These are phyloP conservation scores for Cladosporium austrohemisphaericum DNA, from an alignment of 2,329 filamentous ascomycete species.

Conservation along the genomic window DNA sequence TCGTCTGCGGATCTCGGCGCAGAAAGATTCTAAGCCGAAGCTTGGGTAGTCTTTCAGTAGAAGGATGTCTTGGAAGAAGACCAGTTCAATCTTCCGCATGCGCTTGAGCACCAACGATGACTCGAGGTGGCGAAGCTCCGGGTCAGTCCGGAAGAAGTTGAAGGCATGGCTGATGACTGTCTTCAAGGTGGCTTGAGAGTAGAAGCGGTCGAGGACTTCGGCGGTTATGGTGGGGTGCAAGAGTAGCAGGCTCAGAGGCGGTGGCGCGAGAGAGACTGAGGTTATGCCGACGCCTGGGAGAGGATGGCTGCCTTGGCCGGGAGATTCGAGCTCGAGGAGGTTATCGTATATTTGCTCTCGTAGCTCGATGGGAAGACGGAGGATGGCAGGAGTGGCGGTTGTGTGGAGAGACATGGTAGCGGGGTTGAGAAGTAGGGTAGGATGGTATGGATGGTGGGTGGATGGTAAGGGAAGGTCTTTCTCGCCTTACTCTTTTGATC, in stretches of 20 bases:
- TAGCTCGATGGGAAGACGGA: slow-evolving; percentile 38
- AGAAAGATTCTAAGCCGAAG: slow-evolving; percentile 30
- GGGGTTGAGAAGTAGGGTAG: too few relatives aligned
- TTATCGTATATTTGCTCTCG: slow-evolving; percentile 38
- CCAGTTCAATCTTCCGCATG: slow-evolving; percentile 32
- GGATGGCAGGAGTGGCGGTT: slow-evolving; percentile 17
- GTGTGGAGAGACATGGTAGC: not conserved
- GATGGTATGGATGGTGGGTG: too few relatives aligned
- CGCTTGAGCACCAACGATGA: slow-evolving; percentile 19
- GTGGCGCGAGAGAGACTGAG: slow-evolving; percentile 30
- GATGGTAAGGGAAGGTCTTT: too few relatives aligned
- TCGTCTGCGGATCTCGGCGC: slow-evolving; percentile 29
- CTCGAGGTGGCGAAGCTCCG: slow-evolving; percentile 28
- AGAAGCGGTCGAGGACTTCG: slow-evolving; percentile 32
- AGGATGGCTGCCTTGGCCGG: slow-evolving; percentile 5
- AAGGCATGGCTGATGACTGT: slow-evolving; percentile 35
- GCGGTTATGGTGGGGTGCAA: slow-evolving; percentile 26
- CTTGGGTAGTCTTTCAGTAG: slow-evolving; percentile 31
- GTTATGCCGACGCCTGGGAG: slow-evolving; percentile 29
- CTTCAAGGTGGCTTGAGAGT: slow-evolving; percentile 31
- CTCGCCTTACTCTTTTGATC: too few relatives aligned
- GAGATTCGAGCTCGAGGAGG: slow-evolving; percentile 25
- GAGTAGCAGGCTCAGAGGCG: slow-evolving; percentile 24
- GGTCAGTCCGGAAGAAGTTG: slow-evolving; percentile 36
- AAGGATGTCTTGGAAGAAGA: slow-evolving; percentile 33